Base-by-base conservation (phyloP, 1,284 basidiomycete genomes). In the Microbotryum scabiosae region DNA sequence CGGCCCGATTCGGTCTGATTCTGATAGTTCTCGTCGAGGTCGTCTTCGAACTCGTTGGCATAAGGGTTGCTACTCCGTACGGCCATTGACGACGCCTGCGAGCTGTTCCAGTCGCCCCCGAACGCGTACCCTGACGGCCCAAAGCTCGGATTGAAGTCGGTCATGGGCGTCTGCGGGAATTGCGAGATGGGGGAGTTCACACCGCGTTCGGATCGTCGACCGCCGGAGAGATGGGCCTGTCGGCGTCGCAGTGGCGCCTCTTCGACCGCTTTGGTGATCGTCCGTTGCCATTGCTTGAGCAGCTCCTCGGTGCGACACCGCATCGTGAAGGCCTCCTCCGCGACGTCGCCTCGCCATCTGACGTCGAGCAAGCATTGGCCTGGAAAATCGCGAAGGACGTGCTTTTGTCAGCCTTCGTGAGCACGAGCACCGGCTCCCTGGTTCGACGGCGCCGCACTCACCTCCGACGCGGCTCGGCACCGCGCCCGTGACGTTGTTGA, bases 291-390 rank as follows among this genome's bases (percentile, higher is more conserved):
- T 71, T 89, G 87, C 60, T 84, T 84, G 72, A 97, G 83, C 73
- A 93, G 89, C 72, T 97, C 94, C 73, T 97, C 91, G 26, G 86
- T 86, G 58, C 89, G 84, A 75, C 94, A 97, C 57, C 89, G 87
- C 62, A 99, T 82, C 50, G 90, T 89, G 76, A 99, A 97, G 70
- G 84, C 93, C 74, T 98, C 96, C 51, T 76, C 72, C 5, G 62
- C 60, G 32, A 67, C 55, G 72, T 96, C 92, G 10, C 90, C 90
- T 71, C 87, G 84, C 92, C 92, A 96, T 82, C 86, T 92, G 2
- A 96, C 88, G 52, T 89, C 86, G 57, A 97, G 71, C 1, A 76
- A 71, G 59, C 78, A 74, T 47, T 75, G 72, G 36, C 68, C 71
- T 70, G 62, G 21, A 44, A 36, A 46, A 30, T 5, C 41, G 46